phyloP scores from a whole-genome alignment of 2,329 filamentous ascomycete species.

The Nemania diffusa region DNA sequence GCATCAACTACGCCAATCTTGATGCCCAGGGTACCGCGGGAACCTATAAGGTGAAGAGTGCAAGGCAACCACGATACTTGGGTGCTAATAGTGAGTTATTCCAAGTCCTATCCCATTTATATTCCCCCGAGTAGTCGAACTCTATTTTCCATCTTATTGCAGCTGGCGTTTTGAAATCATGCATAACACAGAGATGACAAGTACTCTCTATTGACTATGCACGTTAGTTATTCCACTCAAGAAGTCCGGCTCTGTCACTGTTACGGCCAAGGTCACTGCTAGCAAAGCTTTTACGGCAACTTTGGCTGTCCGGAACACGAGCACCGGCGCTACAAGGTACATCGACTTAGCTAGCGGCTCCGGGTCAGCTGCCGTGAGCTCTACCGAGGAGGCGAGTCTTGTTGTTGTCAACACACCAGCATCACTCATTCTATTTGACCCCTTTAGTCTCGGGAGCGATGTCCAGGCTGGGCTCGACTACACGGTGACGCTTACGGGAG shows the following conservation, averaged over 20 bases:
- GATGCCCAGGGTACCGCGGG: slow-evolving; percentile 51
- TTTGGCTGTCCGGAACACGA: slow-evolving; percentile 51
- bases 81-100: slow-evolving; percentile 54
- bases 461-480: slow-evolving; percentile 55
- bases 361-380: slow-evolving; percentile 49
- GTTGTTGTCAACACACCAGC: slow-evolving; percentile 61
- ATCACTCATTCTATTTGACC: slow-evolving; percentile 56
- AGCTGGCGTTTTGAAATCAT: too few relatives aligned
- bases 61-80: slow-evolving; percentile 59
- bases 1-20: slow-evolving; percentile 57
- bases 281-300: slow-evolving; percentile 54
- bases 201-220: background rate
- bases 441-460: slow-evolving; percentile 52
- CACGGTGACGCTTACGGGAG: slow-evolving; percentile 41
- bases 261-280: slow-evolving; percentile 50
- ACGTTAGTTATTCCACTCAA: slow-evolving; percentile 30
- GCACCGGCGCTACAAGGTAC: slow-evolving; percentile 51
- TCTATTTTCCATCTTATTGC: background rate
- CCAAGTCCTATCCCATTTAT: background rate
- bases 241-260: slow-evolving; percentile 51
- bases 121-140: background rate
- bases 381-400: slow-evolving; percentile 57
- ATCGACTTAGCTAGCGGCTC: slow-evolving; percentile 50
- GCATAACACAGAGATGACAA: background rate
- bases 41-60: slow-evolving; percentile 56